A percentile compares a stretch with the other conserved stretches of the same genome.
Conservation (phyloP, 805 yeast genomes). For the Candida namnaoensis region DNA sequence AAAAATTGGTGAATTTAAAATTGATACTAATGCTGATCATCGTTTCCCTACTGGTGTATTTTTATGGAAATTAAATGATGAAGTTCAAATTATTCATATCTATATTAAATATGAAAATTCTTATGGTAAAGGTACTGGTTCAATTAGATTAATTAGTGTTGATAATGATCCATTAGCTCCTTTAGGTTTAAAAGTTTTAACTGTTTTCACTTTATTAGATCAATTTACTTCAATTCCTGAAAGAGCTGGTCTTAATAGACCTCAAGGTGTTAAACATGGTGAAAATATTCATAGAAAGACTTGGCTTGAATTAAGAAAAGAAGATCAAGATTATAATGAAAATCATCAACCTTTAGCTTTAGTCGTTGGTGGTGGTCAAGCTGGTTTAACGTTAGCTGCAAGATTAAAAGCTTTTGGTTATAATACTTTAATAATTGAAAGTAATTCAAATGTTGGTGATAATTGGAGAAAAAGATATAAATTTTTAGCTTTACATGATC, state of each 20-base stretch:
- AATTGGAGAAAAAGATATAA: constrained; percentile 38
- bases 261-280: constrained; percentile 29
- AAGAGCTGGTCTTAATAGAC: constrained; percentile 21
- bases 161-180: constrained; percentile 16
- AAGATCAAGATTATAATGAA: constrained; percentile 21
- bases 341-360: constrained; percentile 31
- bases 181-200: constrained; percentile 22
- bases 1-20: constrained; percentile 17
- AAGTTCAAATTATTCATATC: constrained; percentile 22
- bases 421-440: constrained; percentile 29
- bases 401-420: constrained; percentile 32
- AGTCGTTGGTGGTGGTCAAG: constrained; percentile 40
- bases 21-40: constrained; percentile 22
- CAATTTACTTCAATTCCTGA: constrained; percentile 25
- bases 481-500: constrained; percentile 36
- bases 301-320: constrained; percentile 26
- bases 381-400: constrained; percentile 34
- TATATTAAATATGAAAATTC: constrained; percentile 21
- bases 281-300: constrained; percentile 27
- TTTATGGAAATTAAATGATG: constrained; percentile 7
- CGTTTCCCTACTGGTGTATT: constrained; percentile 22
- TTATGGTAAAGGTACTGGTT: constrained; percentile 25
- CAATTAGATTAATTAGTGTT: constrained; percentile 22
- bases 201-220: constrained; percentile 26
- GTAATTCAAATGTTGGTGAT: constrained; percentile 30